Conservation (phyloP, 2,329 filamentous ascomycete species). For the Phyllosticta citrichinensis region DNA sequence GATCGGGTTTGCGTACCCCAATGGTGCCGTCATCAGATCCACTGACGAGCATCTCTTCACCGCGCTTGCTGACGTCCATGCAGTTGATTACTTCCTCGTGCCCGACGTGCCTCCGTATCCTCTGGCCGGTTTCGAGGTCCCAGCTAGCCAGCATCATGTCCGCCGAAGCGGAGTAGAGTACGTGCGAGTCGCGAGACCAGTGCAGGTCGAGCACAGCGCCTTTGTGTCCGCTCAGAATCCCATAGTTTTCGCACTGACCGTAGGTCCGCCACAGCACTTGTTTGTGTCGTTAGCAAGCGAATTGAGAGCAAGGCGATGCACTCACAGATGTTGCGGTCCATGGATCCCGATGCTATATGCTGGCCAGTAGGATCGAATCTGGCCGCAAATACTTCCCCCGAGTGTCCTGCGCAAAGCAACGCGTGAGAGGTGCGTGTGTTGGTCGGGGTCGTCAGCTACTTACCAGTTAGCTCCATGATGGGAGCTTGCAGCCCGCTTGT, state of each 20-base stretch:
- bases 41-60: constrained; percentile 82
- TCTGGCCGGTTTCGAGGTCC: constrained; percentile 84
- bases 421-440: neutral
- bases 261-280: constrained; percentile 89
- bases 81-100: constrained; percentile 96
- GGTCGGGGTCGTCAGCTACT: constrained; percentile 18
- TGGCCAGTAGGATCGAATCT: constrained; percentile 84
- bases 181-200: constrained; percentile 90
- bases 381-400: constrained; percentile 79
- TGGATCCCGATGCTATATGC: constrained; percentile 85
- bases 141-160: constrained; percentile 90
- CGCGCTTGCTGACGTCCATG: constrained; percentile 77
- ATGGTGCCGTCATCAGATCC: constrained; percentile 91
- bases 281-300: neutral
- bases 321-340: constrained; percentile 84
- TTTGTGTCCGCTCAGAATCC: constrained; percentile 76
- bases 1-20: constrained; percentile 38
- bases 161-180: constrained; percentile 84
- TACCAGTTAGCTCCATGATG: constrained; percentile 84
- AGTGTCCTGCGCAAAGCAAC: constrained; percentile 40
- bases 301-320: constrained; percentile 11
- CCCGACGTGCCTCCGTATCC: constrained; percentile 83
- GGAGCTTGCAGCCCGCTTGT: constrained; percentile 80
- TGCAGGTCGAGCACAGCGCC: constrained; percentile 86
- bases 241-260: constrained; percentile 90